Evolutionary conservation across 1,139 yeast genomes (phyloP).

Genomic region (Taphrina betulina): DNA sequence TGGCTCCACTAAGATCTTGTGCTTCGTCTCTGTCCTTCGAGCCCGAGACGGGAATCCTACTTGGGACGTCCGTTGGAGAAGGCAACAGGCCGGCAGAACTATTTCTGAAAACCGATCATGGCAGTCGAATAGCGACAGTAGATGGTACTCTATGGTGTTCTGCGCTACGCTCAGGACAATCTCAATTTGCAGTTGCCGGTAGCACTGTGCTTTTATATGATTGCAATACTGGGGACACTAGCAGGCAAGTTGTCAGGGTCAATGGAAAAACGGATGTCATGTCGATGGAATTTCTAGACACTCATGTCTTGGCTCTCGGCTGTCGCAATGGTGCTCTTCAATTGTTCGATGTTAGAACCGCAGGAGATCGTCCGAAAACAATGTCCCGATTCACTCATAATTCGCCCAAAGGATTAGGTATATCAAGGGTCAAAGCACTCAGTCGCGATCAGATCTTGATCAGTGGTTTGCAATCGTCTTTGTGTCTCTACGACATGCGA

Average conservation of each 20-base stretch:
- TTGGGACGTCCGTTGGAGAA: slow-evolving; percentile 15
- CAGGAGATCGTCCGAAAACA: background rate
- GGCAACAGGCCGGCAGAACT: slow-evolving; percentile 14
- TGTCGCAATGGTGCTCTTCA: slow-evolving; percentile 29
- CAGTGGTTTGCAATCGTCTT: slow-evolving; percentile 14
- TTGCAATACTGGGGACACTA: background rate
- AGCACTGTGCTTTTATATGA: slow-evolving; percentile 8
- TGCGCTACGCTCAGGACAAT: background rate
- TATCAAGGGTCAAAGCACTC: background rate
- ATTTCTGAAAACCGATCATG: slow-evolving; percentile 1
- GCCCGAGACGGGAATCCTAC: background rate
- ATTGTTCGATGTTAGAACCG: slow-evolving; percentile 19
- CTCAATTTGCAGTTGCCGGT: slow-evolving; percentile 8
- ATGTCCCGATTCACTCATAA: slow-evolving; percentile 9
- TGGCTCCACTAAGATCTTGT: slow-evolving; percentile 4
- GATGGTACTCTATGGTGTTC: slow-evolving; percentile 21
- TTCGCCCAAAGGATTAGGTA: background rate
- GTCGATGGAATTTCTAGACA: slow-evolving; percentile 27
- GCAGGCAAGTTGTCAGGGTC: slow-evolving; percentile 1
- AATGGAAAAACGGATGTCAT: slow-evolving; percentile 32
- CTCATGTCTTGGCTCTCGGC: slow-evolving; percentile 20
- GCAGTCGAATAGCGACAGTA: slow-evolving; percentile 5
- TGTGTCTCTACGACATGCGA: slow-evolving; percentile 31
- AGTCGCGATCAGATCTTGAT: slow-evolving; percentile 18
- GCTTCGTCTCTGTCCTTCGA: slow-evolving; percentile 11